Conservation (phyloP, 1,139 yeast species). For the Spathaspora sp. region DNA sequence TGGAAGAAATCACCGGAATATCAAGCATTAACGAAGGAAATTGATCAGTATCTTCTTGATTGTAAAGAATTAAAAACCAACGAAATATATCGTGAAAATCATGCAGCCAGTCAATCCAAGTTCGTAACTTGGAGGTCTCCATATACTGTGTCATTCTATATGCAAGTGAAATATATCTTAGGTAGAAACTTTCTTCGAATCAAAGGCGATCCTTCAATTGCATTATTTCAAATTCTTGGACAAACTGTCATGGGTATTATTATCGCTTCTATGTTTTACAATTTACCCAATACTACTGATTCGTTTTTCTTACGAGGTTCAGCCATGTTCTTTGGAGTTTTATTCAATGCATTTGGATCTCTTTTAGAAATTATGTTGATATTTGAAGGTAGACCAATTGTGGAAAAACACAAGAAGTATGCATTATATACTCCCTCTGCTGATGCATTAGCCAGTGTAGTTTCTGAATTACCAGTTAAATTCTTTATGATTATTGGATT, state of each 20-base stretch:
- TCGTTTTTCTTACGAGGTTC: slow-evolving; percentile 61
- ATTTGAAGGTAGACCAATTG: slow-evolving; percentile 57
- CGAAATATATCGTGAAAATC: slow-evolving; percentile 48
- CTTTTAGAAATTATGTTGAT: slow-evolving; percentile 57
- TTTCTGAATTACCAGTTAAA: slow-evolving; percentile 60
- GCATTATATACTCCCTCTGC: slow-evolving; percentile 67
- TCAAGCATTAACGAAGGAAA: slow-evolving; percentile 14
- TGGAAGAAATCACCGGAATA: slow-evolving; percentile 26
- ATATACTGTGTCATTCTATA: slow-evolving; percentile 60
- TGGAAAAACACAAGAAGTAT: slow-evolving; percentile 60
- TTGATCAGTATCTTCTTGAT: slow-evolving; percentile 17
- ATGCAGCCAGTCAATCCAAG: slow-evolving; percentile 57
- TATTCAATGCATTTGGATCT: slow-evolving; percentile 57
- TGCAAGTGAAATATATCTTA: slow-evolving; percentile 64
- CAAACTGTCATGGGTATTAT: slow-evolving; percentile 69
- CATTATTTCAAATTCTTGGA: slow-evolving; percentile 58
- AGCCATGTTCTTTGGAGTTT: slow-evolving; percentile 53
- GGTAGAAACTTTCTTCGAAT: slow-evolving; percentile 64
- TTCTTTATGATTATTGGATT: slow-evolving; percentile 43
- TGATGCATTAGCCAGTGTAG: slow-evolving; percentile 58
- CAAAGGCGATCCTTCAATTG: slow-evolving; percentile 65
- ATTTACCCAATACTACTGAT: slow-evolving; percentile 43
- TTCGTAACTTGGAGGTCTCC: slow-evolving; percentile 57
- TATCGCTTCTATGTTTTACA: slow-evolving; percentile 66
- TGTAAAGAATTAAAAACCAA: slow-evolving; percentile 18